Evolutionary conservation across 2,329 filamentous ascomycete genomes (phyloP).

Genomic region (Xylariaceae sp.): DNA sequence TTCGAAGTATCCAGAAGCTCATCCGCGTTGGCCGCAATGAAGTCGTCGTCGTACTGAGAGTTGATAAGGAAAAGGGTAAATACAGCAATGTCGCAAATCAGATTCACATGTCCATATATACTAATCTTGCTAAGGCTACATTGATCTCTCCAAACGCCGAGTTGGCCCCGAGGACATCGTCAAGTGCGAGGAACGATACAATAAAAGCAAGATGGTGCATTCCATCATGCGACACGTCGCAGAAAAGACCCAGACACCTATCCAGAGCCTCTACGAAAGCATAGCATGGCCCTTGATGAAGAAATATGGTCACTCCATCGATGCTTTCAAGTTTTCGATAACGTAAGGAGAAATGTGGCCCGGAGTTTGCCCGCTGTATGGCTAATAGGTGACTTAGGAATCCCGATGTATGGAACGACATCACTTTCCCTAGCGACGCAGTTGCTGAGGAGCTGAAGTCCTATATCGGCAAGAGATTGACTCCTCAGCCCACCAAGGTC

Average conservation of each 20-base stretch:
- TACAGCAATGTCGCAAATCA: slow-evolving; percentile 3
- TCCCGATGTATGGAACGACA: slow-evolving; percentile 91
- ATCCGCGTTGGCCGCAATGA: slow-evolving; percentile 97
- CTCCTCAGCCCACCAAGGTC: slow-evolving; percentile 97
- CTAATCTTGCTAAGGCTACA: slow-evolving; percentile 62
- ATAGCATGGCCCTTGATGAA: slow-evolving; percentile 98
- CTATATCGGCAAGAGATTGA: slow-evolving; percentile 96
- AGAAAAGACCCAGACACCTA: slow-evolving; percentile 91
- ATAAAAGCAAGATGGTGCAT: slow-evolving; percentile 99
- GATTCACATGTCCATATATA: slow-evolving; percentile 9
- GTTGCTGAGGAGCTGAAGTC: slow-evolving; percentile 85
- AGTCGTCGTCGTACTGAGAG: slow-evolving; percentile 95
- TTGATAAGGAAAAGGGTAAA: slow-evolving; percentile 96
- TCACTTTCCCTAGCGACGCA: slow-evolving; percentile 77
- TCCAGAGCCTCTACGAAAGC: slow-evolving; percentile 87
- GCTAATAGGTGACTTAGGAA: slow-evolving; percentile 51
- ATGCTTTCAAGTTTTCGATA: slow-evolving; percentile 98
- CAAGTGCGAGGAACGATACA: slow-evolving; percentile 98
- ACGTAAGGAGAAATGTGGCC: slow-evolving; percentile 54
- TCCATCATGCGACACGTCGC: slow-evolving; percentile 98
- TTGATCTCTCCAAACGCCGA: slow-evolving; percentile 96
- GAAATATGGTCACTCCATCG: slow-evolving; percentile 93
- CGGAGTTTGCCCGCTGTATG: slow-evolving; percentile 11
- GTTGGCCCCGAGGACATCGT: slow-evolving; percentile 96
- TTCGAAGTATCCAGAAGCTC: slow-evolving; percentile 96